Conservation (phyloP, 2,329 filamentous ascomycete species). For the Trichoderma citrinoviride region DNA sequence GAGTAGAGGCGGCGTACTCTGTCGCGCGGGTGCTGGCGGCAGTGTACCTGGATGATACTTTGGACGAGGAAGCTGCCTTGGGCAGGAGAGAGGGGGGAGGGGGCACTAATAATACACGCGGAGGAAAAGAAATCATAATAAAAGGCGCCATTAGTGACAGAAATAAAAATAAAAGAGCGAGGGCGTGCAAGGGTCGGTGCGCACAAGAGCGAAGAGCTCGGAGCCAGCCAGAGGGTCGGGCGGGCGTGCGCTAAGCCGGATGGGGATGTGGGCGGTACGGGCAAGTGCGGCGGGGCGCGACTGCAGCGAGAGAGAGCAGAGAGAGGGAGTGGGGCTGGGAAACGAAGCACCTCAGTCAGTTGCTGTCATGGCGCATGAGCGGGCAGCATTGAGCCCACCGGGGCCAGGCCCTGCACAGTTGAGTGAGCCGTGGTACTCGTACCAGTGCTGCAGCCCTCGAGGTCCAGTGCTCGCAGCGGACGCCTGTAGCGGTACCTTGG, state of each 20-base stretch:
- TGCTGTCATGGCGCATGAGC: conserved; percentile 13
- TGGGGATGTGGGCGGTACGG: conserved; percentile 13
- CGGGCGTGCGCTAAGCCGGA: background rate
- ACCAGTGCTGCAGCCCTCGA: background rate
- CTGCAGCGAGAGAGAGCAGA: background rate
- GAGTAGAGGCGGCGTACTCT: conserved; percentile 1
- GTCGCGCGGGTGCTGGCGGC: background rate
- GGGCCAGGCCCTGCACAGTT: conserved; percentile 14
- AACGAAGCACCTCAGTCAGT: conserved; percentile 4
- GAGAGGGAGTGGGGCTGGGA: conserved; percentile 10
- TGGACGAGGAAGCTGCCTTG: background rate
- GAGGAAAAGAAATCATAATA: conserved; percentile 1
- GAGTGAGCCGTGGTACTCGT: background rate
- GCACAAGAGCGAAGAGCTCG: background rate
- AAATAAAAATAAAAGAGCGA: conserved; percentile 5
- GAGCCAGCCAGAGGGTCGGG: conserved; percentile 7
- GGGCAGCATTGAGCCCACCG: background rate
- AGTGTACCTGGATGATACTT: background rate
- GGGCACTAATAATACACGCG: conserved; percentile 17
- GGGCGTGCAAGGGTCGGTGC: conserved; percentile 13
- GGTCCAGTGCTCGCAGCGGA: background rate
- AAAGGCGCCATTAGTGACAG: background rate
- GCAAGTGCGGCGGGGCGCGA: conserved; percentile 10
- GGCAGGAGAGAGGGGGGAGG: conserved; percentile 1
- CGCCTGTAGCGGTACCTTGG: background rate